Evolutionary conservation across 2,329 filamentous ascomycete species (phyloP), one percentile per base, ranked within the genome.

Genomic region (Aspergillus novofumigatus): DNA sequence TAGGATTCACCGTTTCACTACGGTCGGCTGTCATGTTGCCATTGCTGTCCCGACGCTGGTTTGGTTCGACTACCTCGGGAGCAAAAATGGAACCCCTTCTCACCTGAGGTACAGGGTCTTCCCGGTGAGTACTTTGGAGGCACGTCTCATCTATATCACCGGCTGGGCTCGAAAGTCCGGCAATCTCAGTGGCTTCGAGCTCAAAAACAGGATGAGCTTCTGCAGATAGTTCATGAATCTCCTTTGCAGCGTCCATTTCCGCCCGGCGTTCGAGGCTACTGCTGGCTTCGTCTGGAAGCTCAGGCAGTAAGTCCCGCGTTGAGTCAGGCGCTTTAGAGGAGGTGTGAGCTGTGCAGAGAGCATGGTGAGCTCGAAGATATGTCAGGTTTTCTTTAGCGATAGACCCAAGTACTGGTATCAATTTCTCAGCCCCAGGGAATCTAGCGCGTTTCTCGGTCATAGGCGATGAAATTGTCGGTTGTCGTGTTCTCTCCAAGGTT

Each of bases 281-380:
- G 21, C 59, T 67, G 58, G 51, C 72, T 63, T 60, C 58, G n/a
- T 56, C 61, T 41, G 66, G 55, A 51, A 75, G 66, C 56, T 75
- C 72, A n/a, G 71, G 67, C 3, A 74, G 60, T 41, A 69, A 62
- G 7, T 59, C 62, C 26, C 62, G 54, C 7, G 66, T 59, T 14
- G 68, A 67, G 20, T 60, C 48, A 17, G 57, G 53, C 21, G 77
- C 73, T 51, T 67, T 73, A 6, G 59, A 53, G 0, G 72, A 72
- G 1, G 71, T 62, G 51, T 80, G 75, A 57, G 80, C 72, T 0
- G 82, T 85, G 38, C 84, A 68, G 17, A 86, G 65, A 29, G 77
- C 72, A 69, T 85, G 82, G 56, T 85, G 80, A 26, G 83, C 74
- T 44, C 83, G 76, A 10, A 86, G 66, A 64, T 83, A 84, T 2